Evolutionary conservation across 106 monocot species (phyloP).

Genomic region (Xerophyta viscosa): DNA sequence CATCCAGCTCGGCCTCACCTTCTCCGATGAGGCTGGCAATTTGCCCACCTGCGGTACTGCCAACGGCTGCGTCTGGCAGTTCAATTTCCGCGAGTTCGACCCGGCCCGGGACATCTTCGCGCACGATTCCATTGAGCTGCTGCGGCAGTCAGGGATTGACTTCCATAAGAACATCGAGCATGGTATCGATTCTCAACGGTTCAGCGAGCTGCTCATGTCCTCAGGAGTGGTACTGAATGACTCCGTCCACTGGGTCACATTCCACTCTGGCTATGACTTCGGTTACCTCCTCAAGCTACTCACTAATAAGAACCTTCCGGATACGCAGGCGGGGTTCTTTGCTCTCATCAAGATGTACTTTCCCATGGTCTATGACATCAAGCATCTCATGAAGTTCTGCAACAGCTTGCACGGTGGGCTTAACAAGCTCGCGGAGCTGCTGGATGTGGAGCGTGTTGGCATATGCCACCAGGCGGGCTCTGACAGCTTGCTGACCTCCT

Average conservation of each 20-base stretch:
- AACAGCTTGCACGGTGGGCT: conserved; percentile 36
- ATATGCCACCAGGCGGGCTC: conserved; percentile 29
- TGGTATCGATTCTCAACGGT: conserved; percentile 35
- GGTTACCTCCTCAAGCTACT: conserved; percentile 58
- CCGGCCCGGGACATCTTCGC: conserved; percentile 27
- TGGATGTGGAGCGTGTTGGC: conserved; percentile 28
- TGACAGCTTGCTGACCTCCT: conserved; percentile 30
- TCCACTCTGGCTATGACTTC: conserved; percentile 60
- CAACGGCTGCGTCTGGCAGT: conserved; percentile 49
- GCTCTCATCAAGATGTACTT: conserved; percentile 30
- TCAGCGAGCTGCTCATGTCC: conserved; percentile 65
- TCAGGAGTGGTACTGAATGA: conserved; percentile 62
- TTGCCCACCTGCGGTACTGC: conserved; percentile 25
- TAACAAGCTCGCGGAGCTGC: conserved; percentile 30
- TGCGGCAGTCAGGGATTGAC: conserved; percentile 51
- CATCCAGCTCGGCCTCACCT: conserved; percentile 46
- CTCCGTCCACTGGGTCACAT: conserved; percentile 50
- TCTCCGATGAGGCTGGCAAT: conserved; percentile 37
- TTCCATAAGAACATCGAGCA: conserved; percentile 25
- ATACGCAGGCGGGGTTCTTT: conserved; percentile 38
- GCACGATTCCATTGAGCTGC: conserved; percentile 49
- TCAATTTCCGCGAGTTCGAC: conserved; percentile 55
- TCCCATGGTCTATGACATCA: conserved; percentile 33
- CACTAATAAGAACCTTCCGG: conserved; percentile 39
- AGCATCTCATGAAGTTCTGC: conserved; percentile 50